Base-by-base conservation (phyloP, 2,329 filamentous ascomycete genomes). In the Onygenales sp. region DNA sequence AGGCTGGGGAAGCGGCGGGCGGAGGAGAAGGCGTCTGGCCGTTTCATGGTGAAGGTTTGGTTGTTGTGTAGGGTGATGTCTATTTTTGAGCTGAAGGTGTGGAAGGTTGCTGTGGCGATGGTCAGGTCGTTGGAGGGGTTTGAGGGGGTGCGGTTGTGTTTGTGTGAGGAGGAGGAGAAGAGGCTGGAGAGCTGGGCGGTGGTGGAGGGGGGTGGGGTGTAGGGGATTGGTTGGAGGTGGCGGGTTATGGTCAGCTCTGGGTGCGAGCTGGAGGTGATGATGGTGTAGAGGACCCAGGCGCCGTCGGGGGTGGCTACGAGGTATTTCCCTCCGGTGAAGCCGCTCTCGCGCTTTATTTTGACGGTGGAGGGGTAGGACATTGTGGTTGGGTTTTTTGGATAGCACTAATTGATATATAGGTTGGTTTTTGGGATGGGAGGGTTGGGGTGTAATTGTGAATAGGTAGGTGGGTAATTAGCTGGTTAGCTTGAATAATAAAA, bases 51-150 rank as follows among this genome's bases (percentile, higher is more conserved):
- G 8, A 55, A 44, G 5, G 49, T 31, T 11, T 44, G 45, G n/a
- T 54, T 49, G 13, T 37, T 43, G 31, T 47, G 49, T 2, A 58
- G 36, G 9, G 44, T 48, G 45, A 58, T 40, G 27, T 56, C 57
- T 13, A 59, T 52, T 31, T 55, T 56, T 45, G 54, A 59, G 6
- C 56, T 56, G 10, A 58, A 51, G n/a, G 42, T 52, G 51, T 59
- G 57, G 46, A 57, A 56, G 13, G 21, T 55, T 8, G 48, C 51
- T 2, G 52, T 57, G 2, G 43, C 54, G 36, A 58, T 52, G 6
- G 51, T 36, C 4, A 31, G 31, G 46, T 45, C 40, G 14, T 53
- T 34, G 13, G 36, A 13, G 33, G 21, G 21, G 31, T 31, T 52
- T 8, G 9, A n/a, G 27, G 32, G 27, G 27, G 21, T 8, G 31